Conservation (phyloP, 768 basidiomycete genomes). For the Suillus lakei region DNA sequence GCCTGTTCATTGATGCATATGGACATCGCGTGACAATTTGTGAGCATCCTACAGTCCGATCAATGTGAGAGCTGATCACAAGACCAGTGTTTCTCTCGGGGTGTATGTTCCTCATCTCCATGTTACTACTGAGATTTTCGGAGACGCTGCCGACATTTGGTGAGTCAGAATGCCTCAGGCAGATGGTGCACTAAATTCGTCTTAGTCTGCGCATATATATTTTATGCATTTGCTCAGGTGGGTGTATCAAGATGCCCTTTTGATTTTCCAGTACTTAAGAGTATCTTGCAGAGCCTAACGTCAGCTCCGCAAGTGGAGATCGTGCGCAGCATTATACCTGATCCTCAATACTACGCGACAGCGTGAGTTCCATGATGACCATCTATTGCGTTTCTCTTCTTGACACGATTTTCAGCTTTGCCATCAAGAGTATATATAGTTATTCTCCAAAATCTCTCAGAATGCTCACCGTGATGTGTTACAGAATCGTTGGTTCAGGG, state of each 20-base stretch:
- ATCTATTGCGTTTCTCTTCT: background rate
- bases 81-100: slow-evolving; percentile 44
- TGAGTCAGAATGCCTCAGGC: slow-evolving; percentile 18
- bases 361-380: slow-evolving; percentile 28
- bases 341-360: slow-evolving; percentile 46
- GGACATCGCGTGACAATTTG: slow-evolving; percentile 45
- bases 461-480: background rate
- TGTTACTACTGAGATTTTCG: slow-evolving; percentile 46
- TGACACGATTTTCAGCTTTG: slow-evolving; percentile 31
- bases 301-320: slow-evolving; percentile 49
- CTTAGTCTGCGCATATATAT: slow-evolving; percentile 45
- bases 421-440: slow-evolving; percentile 42
- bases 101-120: slow-evolving; percentile 44
- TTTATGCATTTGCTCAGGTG: slow-evolving; percentile 47
- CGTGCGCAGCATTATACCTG: slow-evolving; percentile 44
- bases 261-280: background rate
- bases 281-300: slow-evolving; percentile 36
- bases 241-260: slow-evolving; percentile 1
- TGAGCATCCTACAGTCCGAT: slow-evolving; percentile 22
- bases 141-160: slow-evolving; percentile 42
- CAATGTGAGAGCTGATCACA: background rate
- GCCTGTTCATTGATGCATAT: slow-evolving; percentile 44
- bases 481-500: slow-evolving; percentile 48
- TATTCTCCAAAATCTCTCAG: background rate
- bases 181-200: background rate